Percentiles rank a stretch among this genome's conserved stretches.
Evolutionary conservation across 106 monocot genomes (phyloP).

Genomic region (Chionographis japonica): DNA sequence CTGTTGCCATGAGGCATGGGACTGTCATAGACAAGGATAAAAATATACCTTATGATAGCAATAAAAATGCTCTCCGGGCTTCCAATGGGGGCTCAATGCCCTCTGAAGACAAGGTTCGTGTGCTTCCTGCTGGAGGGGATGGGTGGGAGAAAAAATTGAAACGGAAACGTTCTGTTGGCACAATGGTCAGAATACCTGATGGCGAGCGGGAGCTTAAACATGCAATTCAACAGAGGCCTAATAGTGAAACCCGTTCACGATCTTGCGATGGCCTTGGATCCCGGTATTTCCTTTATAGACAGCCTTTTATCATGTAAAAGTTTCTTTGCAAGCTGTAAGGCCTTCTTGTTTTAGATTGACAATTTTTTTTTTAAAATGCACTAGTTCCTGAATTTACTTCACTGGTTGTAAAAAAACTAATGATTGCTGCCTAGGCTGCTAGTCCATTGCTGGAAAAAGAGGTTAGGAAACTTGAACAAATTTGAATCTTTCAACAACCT

Average conservation of each 20-base stretch:
- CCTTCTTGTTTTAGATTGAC: too few species aligned
- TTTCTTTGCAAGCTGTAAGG: too few species aligned
- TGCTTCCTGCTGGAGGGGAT: conserved; percentile 62
- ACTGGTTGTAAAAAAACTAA: too few species aligned
- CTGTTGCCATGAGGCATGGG: conserved; percentile 45
- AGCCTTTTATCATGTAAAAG: background rate
- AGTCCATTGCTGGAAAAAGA: background rate
- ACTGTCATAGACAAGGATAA: conserved; percentile 44
- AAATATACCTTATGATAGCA: conserved; percentile 47
- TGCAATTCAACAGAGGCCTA: conserved; percentile 36
- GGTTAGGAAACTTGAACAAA: too few species aligned
- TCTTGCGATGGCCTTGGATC: conserved; percentile 42
- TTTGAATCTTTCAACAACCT: too few species aligned
- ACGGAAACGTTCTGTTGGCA: conserved; percentile 70
- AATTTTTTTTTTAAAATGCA: too few species aligned
- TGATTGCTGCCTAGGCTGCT: background rate
- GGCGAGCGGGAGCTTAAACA: conserved; percentile 67
- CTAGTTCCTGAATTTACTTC: too few species aligned
- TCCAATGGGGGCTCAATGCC: conserved; percentile 36
- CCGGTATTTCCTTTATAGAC: conserved; percentile 35
- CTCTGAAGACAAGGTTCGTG: conserved; percentile 52
- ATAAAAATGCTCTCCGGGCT: conserved; percentile 41
- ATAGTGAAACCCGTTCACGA: conserved; percentile 45
- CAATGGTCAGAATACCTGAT: conserved; percentile 49
- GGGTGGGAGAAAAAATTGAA: conserved; percentile 81